Evolutionary conservation across 2,329 filamentous ascomycete genomes (phyloP).

Genomic region (Fusarium irregulare): DNA sequence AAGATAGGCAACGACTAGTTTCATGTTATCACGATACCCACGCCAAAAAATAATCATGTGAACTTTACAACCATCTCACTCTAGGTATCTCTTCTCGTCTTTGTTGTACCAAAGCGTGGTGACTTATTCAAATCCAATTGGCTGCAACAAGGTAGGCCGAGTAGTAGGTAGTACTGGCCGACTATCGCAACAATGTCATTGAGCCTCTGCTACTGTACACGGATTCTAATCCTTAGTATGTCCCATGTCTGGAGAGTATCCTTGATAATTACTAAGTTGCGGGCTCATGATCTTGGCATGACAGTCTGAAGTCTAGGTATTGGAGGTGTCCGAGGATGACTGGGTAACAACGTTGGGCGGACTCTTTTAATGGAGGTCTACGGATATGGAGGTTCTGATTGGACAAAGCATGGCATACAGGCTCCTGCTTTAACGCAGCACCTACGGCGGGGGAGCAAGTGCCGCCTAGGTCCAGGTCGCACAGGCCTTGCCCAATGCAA

Average conservation of each 20-base stretch:
- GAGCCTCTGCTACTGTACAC: not conserved
- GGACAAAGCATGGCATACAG: not conserved
- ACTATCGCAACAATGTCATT: not conserved
- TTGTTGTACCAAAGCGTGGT: slow-evolving; percentile 5
- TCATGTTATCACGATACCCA: slow-evolving; percentile 1
- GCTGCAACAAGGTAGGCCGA: not conserved
- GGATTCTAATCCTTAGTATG: not conserved
- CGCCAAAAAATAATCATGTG: slow-evolving; percentile 16
- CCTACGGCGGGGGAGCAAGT: not conserved
- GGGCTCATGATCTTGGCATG: not conserved
- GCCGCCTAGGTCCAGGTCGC: not conserved
- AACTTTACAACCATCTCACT: not conserved
- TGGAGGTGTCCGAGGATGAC: not conserved
- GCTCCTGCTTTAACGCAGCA: not conserved
- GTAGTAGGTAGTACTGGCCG: not conserved
- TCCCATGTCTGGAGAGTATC: not conserved
- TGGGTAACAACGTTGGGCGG: not conserved
- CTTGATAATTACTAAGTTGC: not conserved
- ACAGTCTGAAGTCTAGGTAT: not conserved
- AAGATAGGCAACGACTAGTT: not conserved
- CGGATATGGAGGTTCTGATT: not conserved
- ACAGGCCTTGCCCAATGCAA: slow-evolving; percentile 13
- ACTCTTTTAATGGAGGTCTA: not conserved
- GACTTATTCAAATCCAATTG: slow-evolving; percentile 7
- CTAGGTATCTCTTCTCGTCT: not conserved